Percentiles rank a stretch among this genome's conserved stretches.
These are phyloP conservation scores for Capronia coronata DNA, from an alignment of 2,329 filamentous ascomycete species.

Conservation along the genomic window DNA sequence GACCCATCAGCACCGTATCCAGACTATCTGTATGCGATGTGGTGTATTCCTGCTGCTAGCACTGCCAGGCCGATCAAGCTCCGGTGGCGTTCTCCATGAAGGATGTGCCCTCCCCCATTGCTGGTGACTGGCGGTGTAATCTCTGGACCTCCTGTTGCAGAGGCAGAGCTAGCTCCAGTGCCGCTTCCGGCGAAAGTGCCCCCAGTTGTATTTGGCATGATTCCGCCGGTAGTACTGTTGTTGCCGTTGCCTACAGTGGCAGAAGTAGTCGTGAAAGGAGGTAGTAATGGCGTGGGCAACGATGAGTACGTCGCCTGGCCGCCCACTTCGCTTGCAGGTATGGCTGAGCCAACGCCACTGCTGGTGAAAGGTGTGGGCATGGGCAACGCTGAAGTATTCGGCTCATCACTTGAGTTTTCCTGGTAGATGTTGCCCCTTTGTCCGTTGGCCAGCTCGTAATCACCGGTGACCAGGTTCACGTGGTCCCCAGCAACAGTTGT, in stretches of 20 bases:
- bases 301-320: conserved; percentile 21
- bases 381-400: conserved; percentile 41
- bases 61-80: not conserved
- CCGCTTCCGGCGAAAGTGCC: not conserved
- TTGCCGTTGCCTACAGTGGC: not conserved
- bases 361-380: conserved; percentile 44
- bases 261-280: conserved; percentile 2
- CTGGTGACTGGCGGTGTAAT: conserved; percentile 12
- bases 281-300: conserved; percentile 4
- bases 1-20: not conserved
- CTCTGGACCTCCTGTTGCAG: not conserved
- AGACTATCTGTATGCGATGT: not conserved
- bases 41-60: not conserved
- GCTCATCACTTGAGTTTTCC: conserved; percentile 32
- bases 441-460: conserved; percentile 38
- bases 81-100: not conserved
- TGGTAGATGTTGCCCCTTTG: conserved; percentile 43
- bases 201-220: not conserved
- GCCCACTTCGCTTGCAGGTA: conserved; percentile 42
- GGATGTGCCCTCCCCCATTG: not conserved
- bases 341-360: conserved; percentile 42
- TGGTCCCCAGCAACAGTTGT: conserved; percentile 33
- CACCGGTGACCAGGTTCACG: conserved; percentile 42
- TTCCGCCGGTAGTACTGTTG: not conserved
- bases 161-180: not conserved